Percentiles rank a stretch among this genome's conserved stretches.
phyloP scores from a whole-genome alignment of 75 land plant genomes.

The Isoetes taiwanensis region DNA sequence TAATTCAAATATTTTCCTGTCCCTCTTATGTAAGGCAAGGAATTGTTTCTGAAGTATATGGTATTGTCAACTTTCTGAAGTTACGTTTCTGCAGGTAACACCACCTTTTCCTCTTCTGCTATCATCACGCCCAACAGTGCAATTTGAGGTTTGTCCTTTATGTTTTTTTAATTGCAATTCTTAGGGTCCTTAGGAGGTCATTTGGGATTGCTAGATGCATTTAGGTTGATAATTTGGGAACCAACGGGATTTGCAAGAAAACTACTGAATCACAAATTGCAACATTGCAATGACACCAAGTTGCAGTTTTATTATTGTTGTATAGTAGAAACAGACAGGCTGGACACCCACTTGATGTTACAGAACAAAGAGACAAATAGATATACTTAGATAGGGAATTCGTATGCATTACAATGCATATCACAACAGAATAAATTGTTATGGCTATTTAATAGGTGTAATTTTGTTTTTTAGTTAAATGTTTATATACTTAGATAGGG shows the following conservation, averaged over 20 bases:
- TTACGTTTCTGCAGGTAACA: slow-evolving; percentile 52
- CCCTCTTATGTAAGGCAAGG: not conserved
- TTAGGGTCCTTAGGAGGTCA: not conserved
- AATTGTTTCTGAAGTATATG: not conserved
- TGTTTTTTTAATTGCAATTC: no score
- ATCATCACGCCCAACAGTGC: slow-evolving; percentile 53
- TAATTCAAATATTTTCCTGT: not conserved
- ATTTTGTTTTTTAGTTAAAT: no score
- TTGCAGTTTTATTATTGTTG: no score
- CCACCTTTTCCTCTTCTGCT: slow-evolving; percentile 70
- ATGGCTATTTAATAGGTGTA: no score
- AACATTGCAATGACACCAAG: not conserved
- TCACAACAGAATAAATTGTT: no score
- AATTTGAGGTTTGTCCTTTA: slow-evolving; percentile 75
- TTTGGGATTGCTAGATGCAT: not conserved
- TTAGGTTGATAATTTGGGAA: not conserved
- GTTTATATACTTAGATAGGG: no score
- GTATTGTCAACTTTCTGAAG: not conserved
- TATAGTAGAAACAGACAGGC: no score
- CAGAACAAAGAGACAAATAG: no score
- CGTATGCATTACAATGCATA: no score
- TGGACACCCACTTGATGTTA: no score
- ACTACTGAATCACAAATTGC: not conserved
- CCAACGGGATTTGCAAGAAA: not conserved
- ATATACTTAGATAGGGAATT: no score